Percentiles rank a stretch among this genome's conserved stretches.
phyloP scores from a whole-genome alignment of 2,329 filamentous ascomycete species.

The Trichophyton benhamiae region DNA sequence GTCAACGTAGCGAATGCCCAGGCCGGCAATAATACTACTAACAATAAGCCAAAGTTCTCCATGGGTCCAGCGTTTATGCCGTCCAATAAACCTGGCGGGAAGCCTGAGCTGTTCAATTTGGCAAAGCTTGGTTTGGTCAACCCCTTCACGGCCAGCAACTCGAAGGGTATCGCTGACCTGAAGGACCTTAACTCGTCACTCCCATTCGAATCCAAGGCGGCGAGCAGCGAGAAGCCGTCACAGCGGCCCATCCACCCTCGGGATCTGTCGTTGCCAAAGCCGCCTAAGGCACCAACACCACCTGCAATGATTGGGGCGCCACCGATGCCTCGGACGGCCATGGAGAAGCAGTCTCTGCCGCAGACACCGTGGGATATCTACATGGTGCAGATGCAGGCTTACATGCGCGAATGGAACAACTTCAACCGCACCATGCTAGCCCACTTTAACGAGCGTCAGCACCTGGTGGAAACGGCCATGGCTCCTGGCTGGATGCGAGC shows the following conservation, averaged over 20 bases:
- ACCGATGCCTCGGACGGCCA: not conserved
- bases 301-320: conserved; percentile 14
- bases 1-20: conserved; percentile 2
- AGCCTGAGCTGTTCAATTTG: conserved; percentile 31
- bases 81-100: conserved; percentile 5
- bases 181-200: conserved; percentile 42
- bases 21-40: not conserved
- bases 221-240: conserved; percentile 26
- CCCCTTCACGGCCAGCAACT: conserved; percentile 37
- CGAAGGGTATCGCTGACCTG: conserved; percentile 40
- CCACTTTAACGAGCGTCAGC: conserved; percentile 44
- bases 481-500: conserved; percentile 41
- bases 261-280: conserved; percentile 37
- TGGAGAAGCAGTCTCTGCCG: conserved; percentile 23
- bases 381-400: conserved; percentile 41
- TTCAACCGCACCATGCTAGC: conserved; percentile 45
- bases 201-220: conserved; percentile 46
- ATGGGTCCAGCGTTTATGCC: not conserved
- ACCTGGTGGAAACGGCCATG: conserved; percentile 35
- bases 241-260: conserved; percentile 25
- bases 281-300: conserved; percentile 39
- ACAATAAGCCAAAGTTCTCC: not conserved
- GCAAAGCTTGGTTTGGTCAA: conserved; percentile 39
- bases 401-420: conserved; percentile 44
- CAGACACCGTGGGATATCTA: conserved; percentile 41